Base-by-base conservation (phyloP, 495 filamentous ascomycete genomes). In the Opeltia flavorubescens region DNA sequence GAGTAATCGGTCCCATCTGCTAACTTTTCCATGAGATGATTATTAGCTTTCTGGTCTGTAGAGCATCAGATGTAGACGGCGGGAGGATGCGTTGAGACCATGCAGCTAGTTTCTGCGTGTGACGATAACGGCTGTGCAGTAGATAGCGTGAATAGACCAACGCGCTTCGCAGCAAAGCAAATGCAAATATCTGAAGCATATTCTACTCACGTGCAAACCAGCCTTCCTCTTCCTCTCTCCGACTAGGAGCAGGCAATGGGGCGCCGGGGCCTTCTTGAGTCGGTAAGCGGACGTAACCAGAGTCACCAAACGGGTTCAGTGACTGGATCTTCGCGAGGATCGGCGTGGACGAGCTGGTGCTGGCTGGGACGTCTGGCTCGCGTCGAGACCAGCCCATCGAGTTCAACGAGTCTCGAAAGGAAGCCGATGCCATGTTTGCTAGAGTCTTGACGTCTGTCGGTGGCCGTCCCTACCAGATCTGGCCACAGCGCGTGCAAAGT, bases 1-100 rank as follows among this genome's bases (percentile, higher is more conserved):
- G 56, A 98, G 70, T 59, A 96, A 64, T 42, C 91, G 84, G 65
- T 98, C 91, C 91, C 91, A 96, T 61, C 91, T 78, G 63, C 86
- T 94, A 70, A 98, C 91, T 98, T 46, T 48, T 42, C 47, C 17
- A 29, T 15, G 44, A 49, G 46, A 12, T 25, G 52, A 39, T 39
- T 47, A 50, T 59, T 46, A 53, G 54, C 35, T 44, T 18, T 26
- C 36, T 42, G 43, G 35, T 39, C 41, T 33, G 9, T 35, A 46
- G n/a, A 33, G 23, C 9, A 34, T 20, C 46, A 34, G 39, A 47
- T 17, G 5, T 9, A 34, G 26, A 44, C 36, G 31, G 48, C 42
- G 52, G 56, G 55, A 59, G 53, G 53, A 42, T 61, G 60, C 60
- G 61, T 51, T 20, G 35, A 39, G 21, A 20, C 13, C 13, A 39